Evolutionary conservation across 495 filamentous ascomycete genomes (phyloP).

Genomic region (Neurospora tetraspora): DNA sequence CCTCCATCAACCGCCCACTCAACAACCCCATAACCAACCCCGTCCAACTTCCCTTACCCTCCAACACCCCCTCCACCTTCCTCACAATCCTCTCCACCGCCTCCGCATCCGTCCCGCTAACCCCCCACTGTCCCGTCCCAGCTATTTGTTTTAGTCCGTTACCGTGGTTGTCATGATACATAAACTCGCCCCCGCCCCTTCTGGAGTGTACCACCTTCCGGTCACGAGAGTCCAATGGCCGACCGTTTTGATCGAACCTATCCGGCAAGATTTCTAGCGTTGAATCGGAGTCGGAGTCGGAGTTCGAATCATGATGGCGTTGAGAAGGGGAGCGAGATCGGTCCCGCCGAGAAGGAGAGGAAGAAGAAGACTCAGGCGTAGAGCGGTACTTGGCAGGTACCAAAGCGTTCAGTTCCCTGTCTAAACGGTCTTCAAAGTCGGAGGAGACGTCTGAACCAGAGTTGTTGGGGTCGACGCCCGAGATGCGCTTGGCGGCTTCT

Average conservation of each 20-base stretch:
- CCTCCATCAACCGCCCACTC: conserved; percentile 17
- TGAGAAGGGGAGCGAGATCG: conserved; percentile 6
- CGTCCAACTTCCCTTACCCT: conserved; percentile 18
- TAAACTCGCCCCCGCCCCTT: conserved; percentile 20
- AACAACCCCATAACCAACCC: conserved; percentile 19
- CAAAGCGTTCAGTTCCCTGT: conserved; percentile 1
- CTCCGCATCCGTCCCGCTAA: conserved; percentile 21
- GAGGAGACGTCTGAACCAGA: conserved; percentile 1
- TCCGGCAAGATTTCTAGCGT: conserved; percentile 46
- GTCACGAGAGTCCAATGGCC: conserved; percentile 24
- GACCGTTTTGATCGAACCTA: conserved; percentile 55
- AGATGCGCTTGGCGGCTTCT: conserved; percentile 7
- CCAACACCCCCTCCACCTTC: conserved; percentile 25
- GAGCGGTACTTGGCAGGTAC: conserved; percentile 25
- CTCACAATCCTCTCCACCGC: conserved; percentile 22
- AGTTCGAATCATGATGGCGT: conserved; percentile 20
- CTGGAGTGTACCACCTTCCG: conserved; percentile 5
- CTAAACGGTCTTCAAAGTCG: neutral
- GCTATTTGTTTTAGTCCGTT: neutral
- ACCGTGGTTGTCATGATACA: conserved; percentile 12
- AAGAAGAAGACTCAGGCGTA: conserved; percentile 15
- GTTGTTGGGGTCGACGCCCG: conserved; percentile 2
- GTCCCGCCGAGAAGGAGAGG: conserved; percentile 7
- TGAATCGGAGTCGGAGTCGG: conserved; percentile 21
- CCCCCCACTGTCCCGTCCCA: conserved; percentile 17